phyloP scores from a whole-genome alignment of 75 land plant genomes.

The Sequoiadendron giganteum region DNA sequence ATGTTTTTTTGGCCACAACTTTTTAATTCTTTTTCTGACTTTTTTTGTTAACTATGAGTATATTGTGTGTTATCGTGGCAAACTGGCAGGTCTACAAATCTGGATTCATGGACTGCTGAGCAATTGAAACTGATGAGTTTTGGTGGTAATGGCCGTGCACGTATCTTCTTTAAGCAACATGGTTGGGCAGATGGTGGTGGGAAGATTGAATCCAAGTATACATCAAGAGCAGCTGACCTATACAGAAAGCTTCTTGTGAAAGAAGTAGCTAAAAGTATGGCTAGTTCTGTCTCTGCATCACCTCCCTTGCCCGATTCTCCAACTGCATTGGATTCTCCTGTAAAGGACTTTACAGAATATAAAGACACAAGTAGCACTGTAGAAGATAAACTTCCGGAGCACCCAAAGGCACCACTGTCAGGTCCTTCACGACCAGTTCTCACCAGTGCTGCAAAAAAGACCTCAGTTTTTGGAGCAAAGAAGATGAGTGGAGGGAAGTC shows the following conservation, averaged over 20 bases:
- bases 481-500: slow-evolving; percentile 35
- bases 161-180: slow-evolving; percentile 52
- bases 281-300: slow-evolving; percentile 14
- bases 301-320: slow-evolving; percentile 18
- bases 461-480: slow-evolving; percentile 36
- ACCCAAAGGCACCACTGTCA: slow-evolving; percentile 3
- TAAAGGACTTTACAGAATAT: slow-evolving; percentile 15
- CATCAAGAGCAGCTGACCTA: slow-evolving; percentile 56
- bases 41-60: not conserved
- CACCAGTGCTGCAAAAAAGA: slow-evolving; percentile 18
- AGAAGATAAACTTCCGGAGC: slow-evolving; percentile 22
- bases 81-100: slow-evolving; percentile 45
- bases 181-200: slow-evolving; percentile 55
- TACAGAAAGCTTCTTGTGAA: slow-evolving; percentile 51
- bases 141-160: slow-evolving; percentile 54
- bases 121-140: slow-evolving; percentile 45
- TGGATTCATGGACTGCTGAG: slow-evolving; percentile 49
- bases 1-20: not conserved
- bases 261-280: slow-evolving; percentile 35
- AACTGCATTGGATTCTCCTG: not conserved
- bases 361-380: slow-evolving; percentile 9
- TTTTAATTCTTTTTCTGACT: not conserved
- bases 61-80: not conserved
- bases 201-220: slow-evolving; percentile 54
- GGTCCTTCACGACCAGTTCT: slow-evolving; percentile 16